Base-by-base conservation (phyloP, 2,329 filamentous ascomycete species). In the Penicillium digitatum region DNA sequence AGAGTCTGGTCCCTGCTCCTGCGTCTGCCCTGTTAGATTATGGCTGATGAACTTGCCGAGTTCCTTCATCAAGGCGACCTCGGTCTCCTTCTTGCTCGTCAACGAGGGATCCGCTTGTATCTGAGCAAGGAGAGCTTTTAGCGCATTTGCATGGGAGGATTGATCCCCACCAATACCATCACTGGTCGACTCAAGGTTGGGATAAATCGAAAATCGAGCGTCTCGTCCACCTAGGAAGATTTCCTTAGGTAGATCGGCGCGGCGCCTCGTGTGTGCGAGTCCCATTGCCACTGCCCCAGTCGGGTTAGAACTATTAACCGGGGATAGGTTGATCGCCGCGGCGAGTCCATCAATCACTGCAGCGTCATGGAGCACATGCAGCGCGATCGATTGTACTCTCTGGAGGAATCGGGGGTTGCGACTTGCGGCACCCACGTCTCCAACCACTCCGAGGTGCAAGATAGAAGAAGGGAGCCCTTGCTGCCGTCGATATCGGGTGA, bases 381-480 rank as follows among this genome's bases (percentile, higher is more conserved):
- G 24, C 27, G 34, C 31, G 20, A 57, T 60, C 22, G 39, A 58
- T 20, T 53, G 50, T 7, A 57, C 48, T 32, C 46, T 46, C 12
- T 58, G 49, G 6, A 56, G 32, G 24, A 71, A 66, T 5, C 51
- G 47, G 5, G 42, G 14, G 14, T 44, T 50, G 38, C 54, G 54
- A 38, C 42, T 62, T 26, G 51, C 48, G 26, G 60, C 65, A n/a
- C 69, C 69, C 7, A 66, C 64, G 18, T 61, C 71, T 3, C 42
- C 52, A 49, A 71, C 62, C 1, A 63, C 44, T 0, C 66, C 67
- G 1, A 71, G 49, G 26, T 71, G 59, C n/a, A 72, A 43, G 5
- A 60, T 55, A 24, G 55, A 50, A 16, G 62, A 66, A 14, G 54
- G 38, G 2, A 67, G 54, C 10, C 69, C 67, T 4, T 57, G 37